Evolutionary conservation across 352 stramenopile species (phyloP), one percentile per base, ranked within the genome.

Genomic region (Peronospora tabacina): DNA sequence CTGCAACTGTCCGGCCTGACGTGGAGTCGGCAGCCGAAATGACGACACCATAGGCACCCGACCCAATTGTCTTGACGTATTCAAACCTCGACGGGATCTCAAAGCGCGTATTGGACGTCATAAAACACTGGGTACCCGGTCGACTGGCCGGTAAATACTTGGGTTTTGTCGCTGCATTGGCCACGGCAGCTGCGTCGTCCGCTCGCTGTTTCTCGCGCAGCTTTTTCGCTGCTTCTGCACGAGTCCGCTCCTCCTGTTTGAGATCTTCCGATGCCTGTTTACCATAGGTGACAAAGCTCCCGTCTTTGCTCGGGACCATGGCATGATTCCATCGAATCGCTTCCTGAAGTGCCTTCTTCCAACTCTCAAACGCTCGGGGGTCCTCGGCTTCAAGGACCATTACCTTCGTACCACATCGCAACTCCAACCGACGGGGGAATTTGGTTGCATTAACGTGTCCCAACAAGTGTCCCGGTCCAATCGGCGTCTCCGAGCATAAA

Each of bases 1-100:
- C 96, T 1, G 80, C 76, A 13, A 82, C 60, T 0, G 69, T 83
- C 29, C 71, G 75, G 7, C 62, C 61, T 1, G 36, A 65, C 7
- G 59, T 42, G 5, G 65, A 61, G 57, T 86, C 55, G 6, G 73
- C 81, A 8, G 75, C 79, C 1, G 79, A 81, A 44, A 97, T 92
- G 7, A 97, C 89, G 33, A 95, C 83, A 7, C 89, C 89, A 49
- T 96, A 97, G 3, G 88, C 88, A 13, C 89, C 89, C 0, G 86
- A 94, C 6, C 89, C 89, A 37, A 96, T 87, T 0, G 77, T 88
- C 51, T 93, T 93, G 38, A 85, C 66, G 57, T 90, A 90, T 56
- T 88, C 72, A 51, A 82, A 93, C 42, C 69, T 66, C 17, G 64
- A 72, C 13, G 82, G 82, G 47, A 90, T 87, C 47, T 93, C 82